These are phyloP conservation scores for Nicotiana obtusifolia DNA, from an alignment of 257 asterid genomes.

Conservation along the genomic window DNA sequence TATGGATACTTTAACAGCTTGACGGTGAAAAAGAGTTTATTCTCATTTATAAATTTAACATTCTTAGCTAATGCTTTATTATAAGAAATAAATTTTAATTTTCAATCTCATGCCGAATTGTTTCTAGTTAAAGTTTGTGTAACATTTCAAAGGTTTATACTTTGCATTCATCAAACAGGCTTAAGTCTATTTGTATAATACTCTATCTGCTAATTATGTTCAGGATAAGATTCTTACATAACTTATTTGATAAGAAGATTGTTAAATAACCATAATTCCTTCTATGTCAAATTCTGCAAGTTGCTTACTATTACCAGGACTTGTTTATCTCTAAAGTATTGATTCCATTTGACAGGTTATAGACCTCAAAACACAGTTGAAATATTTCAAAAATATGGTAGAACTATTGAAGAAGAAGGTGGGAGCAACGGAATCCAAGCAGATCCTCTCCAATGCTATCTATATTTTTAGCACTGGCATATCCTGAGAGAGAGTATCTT, in stretches of 20 bases:
- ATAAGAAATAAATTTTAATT: no score
- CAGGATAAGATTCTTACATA: no score
- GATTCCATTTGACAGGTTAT: background rate
- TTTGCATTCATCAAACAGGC: no score
- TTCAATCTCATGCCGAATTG: no score
- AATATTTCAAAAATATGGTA: background rate
- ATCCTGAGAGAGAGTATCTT: constrained; percentile 10
- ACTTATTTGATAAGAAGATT: background rate
- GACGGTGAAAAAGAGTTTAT: no score
- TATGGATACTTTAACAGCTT: no score
- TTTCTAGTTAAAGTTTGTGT: no score
- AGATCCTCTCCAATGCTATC: constrained; percentile 3
- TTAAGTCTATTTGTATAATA: no score
- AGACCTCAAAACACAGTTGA: background rate
- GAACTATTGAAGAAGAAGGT: background rate
- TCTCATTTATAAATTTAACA: no score
- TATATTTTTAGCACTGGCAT: constrained; percentile 8
- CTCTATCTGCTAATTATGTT: no score
- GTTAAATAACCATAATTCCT: background rate
- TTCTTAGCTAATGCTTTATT: no score
- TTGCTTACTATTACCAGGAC: background rate
- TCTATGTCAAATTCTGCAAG: background rate
- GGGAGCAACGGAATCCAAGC: background rate
- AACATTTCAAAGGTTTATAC: no score
- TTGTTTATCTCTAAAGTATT: background rate